Percentiles rank a stretch among this genome's conserved stretches.
Evolutionary conservation across 805 yeast species (phyloP).

Genomic region (Metschnikowia baotianmanensis): DNA sequence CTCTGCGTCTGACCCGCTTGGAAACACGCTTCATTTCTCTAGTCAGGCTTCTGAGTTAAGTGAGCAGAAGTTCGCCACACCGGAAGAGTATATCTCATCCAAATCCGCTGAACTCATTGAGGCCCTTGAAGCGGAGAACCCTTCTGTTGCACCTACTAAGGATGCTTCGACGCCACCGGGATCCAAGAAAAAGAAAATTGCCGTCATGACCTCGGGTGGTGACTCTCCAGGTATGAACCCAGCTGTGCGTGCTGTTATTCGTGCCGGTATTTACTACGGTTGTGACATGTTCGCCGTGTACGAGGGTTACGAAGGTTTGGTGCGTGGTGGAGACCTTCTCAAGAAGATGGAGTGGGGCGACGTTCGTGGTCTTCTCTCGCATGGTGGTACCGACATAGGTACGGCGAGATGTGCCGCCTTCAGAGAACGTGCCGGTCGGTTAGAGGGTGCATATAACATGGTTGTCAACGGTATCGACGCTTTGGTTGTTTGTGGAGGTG

Average conservation of each 20-base stretch:
- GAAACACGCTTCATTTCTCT: slow-evolving; percentile 31
- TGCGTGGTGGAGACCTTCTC: slow-evolving; percentile 76
- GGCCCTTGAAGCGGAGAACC: slow-evolving; percentile 7
- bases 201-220: slow-evolving; percentile 98
- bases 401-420: slow-evolving; percentile 91
- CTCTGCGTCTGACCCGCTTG: slow-evolving; percentile 32
- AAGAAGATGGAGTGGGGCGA: slow-evolving; percentile 87
- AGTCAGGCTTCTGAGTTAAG: slow-evolving; percentile 23
- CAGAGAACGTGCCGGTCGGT: slow-evolving; percentile 81
- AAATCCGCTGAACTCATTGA: slow-evolving; percentile 25
- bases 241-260: slow-evolving; percentile 89
- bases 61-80: slow-evolving; percentile 18
- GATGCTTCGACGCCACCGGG: slow-evolving; percentile 1
- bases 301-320: slow-evolving; percentile 95
- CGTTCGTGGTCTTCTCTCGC: slow-evolving; percentile 88
- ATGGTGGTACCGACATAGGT: slow-evolving; percentile 95
- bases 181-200: slow-evolving; percentile 47
- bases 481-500: slow-evolving; percentile 96
- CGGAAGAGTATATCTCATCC: slow-evolving; percentile 29
- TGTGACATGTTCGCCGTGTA: slow-evolving; percentile 90
- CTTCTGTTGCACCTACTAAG: neutral
- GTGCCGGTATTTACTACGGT: slow-evolving; percentile 82
- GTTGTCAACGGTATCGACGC: slow-evolving; percentile 90
- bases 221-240: slow-evolving; percentile 99
- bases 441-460: slow-evolving; percentile 79